Evolutionary conservation across 169 alveolate species (phyloP).

Genomic region (Plasmodium gonderi): DNA sequence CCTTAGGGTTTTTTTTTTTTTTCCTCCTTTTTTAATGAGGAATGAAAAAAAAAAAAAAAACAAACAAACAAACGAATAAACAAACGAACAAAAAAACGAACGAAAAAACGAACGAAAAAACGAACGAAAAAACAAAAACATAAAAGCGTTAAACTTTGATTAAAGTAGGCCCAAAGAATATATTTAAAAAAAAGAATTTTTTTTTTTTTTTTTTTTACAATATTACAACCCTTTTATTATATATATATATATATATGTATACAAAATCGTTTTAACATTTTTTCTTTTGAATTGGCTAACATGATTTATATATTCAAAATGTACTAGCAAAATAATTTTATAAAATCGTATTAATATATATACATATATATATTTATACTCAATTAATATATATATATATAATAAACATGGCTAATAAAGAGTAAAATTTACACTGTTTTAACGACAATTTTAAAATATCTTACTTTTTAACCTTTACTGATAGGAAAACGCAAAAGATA

Average conservation of each 20-base stretch:
- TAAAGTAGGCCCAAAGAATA: constrained; percentile 2
- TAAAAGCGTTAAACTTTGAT: neutral
- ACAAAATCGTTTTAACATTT: neutral
- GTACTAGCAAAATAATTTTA: neutral
- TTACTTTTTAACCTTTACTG: neutral
- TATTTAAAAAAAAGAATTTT: neutral
- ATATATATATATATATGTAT: no score
- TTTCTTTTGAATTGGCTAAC: neutral
- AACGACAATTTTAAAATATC: neutral
- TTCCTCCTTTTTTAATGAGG: no score
- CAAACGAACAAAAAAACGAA: neutral
- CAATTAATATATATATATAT: no score
- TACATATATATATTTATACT: no score
- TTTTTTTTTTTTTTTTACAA: neutral
- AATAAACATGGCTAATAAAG: neutral
- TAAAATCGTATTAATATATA: neutral
- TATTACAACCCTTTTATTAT: no score
- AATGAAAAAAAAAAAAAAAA: no score
- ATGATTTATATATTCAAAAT: no score
- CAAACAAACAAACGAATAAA: no score
- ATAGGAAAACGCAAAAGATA: neutral
- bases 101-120: neutral
- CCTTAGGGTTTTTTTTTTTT: no score
- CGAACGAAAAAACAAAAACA: neutral
- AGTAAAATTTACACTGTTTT: neutral